Evolutionary conservation across 78 protist genomes (phyloP).

Genomic region (Bigelowiella natans): DNA sequence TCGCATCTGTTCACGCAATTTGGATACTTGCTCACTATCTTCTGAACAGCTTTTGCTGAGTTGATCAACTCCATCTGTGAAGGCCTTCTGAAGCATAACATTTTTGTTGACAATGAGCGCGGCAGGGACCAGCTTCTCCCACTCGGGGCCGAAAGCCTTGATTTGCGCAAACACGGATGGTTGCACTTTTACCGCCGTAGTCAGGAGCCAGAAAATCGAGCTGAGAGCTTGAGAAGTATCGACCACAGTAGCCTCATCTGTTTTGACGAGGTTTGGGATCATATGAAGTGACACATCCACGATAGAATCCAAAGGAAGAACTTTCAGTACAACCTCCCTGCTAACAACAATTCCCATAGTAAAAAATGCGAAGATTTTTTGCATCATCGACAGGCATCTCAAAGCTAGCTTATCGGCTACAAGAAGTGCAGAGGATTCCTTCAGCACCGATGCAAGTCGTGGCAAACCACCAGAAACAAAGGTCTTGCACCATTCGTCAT

Average conservation of each 20-base stretch:
- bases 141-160: neutral
- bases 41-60: neutral
- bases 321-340: neutral
- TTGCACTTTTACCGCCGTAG: neutral
- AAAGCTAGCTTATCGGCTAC: neutral
- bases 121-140: neutral
- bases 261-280: neutral
- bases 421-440: neutral
- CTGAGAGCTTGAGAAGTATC: neutral
- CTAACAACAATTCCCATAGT: neutral
- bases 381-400: neutral
- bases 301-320: no score
- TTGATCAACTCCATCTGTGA: neutral
- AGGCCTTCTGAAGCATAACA: neutral
- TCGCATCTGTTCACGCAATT: neutral
- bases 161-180: neutral
- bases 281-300: neutral
- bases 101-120: neutral
- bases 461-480: neutral
- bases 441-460: neutral
- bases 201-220: neutral
- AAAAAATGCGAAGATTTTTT: neutral
- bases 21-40: neutral
- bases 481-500: neutral
- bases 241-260: neutral